Evolutionary conservation across 1,284 basidiomycete genomes (phyloP), one percentile per base, ranked within the genome.

Genomic region (Apiotrichum porosum): DNA sequence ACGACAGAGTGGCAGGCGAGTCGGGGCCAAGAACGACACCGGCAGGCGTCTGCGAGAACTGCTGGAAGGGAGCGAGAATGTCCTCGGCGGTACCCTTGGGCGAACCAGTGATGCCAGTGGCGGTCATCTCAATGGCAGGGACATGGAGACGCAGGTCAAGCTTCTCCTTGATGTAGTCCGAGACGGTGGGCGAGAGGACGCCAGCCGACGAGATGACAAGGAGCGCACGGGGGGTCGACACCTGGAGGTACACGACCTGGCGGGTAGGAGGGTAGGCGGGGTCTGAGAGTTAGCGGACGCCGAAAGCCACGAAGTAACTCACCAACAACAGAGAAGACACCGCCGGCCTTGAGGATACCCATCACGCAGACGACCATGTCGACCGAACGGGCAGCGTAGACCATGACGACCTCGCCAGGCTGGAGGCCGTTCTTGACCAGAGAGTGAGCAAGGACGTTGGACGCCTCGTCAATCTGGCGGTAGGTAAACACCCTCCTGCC

Each of bases 281-380:
- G 75, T 98, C 91, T 92, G 58, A 3, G 14, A 19, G 35, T 14
- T 26, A 34, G 22, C 14, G 18, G 14, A 26, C 37, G 23, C 23
- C 22, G 12, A 17, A 9, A 23, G 3, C 13, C 9, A 12, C 26
- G 26, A 12, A 12, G 17, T 17, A 3, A 73, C 81, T 61, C 46
- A 90, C 88, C 93, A 54, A 98, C 97, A 55, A 99, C 95, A 32
- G 89, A 94, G 76, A 99, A 98, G 3, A 91, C 93, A 8, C 89
- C 94, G 22, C 95, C 95, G 3, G 89, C 91, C 76, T 98, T 98
- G 62, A 98, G 80, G 30, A 95, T 85, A 42, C 89, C 95, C 83
- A 99, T 87, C 6, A 98, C 92, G 17, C 94, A 94, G 6, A 98
- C 88, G 8, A 97, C 90, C 42, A 99, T 83, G 70, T 99, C 94